phyloP scores from a whole-genome alignment of 768 basidiomycete species.

The Phanerochaete carnosa region DNA sequence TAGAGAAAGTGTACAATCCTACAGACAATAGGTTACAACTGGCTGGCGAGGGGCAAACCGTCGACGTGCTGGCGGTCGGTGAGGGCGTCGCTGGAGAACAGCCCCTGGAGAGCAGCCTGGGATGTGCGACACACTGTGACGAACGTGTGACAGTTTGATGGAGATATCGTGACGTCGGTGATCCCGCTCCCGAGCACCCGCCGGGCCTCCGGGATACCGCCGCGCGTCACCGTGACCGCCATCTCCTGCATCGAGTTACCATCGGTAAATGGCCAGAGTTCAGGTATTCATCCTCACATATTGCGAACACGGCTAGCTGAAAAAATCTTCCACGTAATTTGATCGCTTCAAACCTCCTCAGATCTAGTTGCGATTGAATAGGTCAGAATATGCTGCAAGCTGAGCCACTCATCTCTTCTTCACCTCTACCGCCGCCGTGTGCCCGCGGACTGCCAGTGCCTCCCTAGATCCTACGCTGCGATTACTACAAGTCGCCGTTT shows the following conservation, averaged over 20 bases:
- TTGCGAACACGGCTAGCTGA: neutral
- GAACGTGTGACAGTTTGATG: neutral
- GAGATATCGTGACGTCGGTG: neutral
- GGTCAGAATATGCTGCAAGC: too few relatives aligned
- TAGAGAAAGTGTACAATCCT: slow-evolving; percentile 5
- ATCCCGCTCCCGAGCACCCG: neutral
- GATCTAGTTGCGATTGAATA: neutral
- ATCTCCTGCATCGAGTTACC: neutral
- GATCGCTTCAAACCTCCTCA: neutral
- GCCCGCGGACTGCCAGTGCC: neutral
- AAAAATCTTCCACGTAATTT: neutral
- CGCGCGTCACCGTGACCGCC: neutral
- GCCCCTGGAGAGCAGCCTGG: neutral
- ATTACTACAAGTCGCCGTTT: neutral
- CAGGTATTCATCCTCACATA: neutral
- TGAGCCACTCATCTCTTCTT: neutral
- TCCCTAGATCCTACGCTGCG: neutral
- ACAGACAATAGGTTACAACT: slow-evolving; percentile 1
- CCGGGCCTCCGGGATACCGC: neutral
- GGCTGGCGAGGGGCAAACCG: slow-evolving; percentile 5
- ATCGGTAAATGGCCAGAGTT: neutral
- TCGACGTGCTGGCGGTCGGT: slow-evolving; percentile 14
- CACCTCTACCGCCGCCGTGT: neutral
- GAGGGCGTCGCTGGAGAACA: neutral
- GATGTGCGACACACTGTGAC: neutral